Percentiles rank a stretch among this genome's conserved stretches.
phyloP scores from a whole-genome alignment of 163 green algal genomes.

The Scenedesmus sp. region DNA sequence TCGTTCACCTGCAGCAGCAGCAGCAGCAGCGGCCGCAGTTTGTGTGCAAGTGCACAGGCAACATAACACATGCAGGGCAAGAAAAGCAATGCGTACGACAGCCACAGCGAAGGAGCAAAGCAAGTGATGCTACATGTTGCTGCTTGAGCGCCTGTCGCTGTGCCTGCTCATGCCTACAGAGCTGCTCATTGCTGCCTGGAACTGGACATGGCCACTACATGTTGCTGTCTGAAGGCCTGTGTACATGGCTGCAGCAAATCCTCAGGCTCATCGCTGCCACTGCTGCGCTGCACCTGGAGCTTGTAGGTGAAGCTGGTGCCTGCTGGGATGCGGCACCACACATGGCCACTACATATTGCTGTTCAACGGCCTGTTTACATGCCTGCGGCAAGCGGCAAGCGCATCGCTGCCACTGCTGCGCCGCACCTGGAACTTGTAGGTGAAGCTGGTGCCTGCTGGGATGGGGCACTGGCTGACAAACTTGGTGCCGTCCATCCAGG shows the following conservation, averaged over 20 bases:
- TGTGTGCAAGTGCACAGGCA: background rate
- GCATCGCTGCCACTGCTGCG: no score
- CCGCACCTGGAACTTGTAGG: slow-evolving; percentile 61
- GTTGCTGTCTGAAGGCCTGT: no score
- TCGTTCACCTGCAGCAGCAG: slow-evolving; percentile 58
- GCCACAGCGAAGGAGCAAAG: background rate
- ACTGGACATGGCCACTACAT: background rate
- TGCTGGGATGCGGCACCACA: slow-evolving; percentile 57
- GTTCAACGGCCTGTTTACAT: no score
- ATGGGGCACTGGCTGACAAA: slow-evolving; percentile 69
- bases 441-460: slow-evolving; percentile 50
- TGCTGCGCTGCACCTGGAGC: slow-evolving; percentile 50
- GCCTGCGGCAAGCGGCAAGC: no score
- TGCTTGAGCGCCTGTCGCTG: background rate
- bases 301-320: slow-evolving; percentile 61
- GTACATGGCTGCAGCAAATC: no score
- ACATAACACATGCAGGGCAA: no score
- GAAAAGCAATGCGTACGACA: background rate
- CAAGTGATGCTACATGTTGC: background rate
- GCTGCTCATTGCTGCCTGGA: background rate
- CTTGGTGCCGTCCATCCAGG: slow-evolving; percentile 42
- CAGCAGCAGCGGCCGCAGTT: background rate
- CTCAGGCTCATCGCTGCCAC: no score
- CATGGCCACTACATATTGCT: no score
- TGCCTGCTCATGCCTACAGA: background rate